Evolutionary conservation across 371 early-diverging fungal genomes (phyloP), one percentile per base, ranked within the genome.

Genomic region (Mortierella sp.): DNA sequence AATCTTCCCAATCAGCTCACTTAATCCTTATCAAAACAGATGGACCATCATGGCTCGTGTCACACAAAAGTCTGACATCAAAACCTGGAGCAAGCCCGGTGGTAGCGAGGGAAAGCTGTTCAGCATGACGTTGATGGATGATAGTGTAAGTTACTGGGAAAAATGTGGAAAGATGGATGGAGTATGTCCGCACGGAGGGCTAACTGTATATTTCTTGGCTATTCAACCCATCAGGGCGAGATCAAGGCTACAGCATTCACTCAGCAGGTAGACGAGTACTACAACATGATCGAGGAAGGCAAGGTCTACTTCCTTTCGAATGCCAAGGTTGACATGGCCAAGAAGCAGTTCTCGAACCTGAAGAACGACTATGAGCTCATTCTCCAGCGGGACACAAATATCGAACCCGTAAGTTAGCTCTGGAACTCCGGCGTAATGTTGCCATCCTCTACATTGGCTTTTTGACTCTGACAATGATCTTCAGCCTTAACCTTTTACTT

Each of bases 41-140:
- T 97, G 97, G 97, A 95, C 95, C 11, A 97, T 99, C 75, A 86
- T 89, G 59, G 99, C 94, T 0, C 88, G 95, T 32, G 93, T 94
- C 17, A 86, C 91, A 21, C 81, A 86, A 55, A 99, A 99, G 82
- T 85, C 92, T 3, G 90, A 91, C 4, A 91, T 99, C 60, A 90
- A 87, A 58, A 80, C 79, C 19, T 99, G 92, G 93, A 86, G 80
- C 58, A 98, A 97, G 72, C 79, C 78, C 9, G 82, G 84, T 14
- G 92, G 92, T 17, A 52, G 21, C 21, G 89, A 91, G 37, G 99
- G 99, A 17, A 91, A 90, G 60, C 86, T 99, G 4, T 98, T 98
- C 73, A 94, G 90, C 73, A 88, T 95, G 49, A 91, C 90, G 17
- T 81, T 99, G 47, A 82, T 93, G 30, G 99, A 99, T 76, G 91